Base-by-base conservation (phyloP, 805 yeast species). In the Nematodospora valgi region DNA sequence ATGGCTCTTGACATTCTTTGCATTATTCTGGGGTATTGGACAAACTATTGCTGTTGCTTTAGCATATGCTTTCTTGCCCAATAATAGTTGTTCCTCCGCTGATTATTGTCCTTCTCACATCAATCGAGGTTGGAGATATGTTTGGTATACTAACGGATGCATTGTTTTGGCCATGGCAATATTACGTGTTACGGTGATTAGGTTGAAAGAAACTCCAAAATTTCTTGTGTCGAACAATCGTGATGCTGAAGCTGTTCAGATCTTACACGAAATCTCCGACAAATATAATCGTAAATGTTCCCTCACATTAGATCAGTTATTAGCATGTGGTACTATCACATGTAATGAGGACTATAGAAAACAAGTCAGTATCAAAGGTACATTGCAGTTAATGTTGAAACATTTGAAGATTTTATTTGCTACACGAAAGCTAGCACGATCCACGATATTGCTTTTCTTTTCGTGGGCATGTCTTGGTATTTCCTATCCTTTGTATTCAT, bases 91-190 rank as follows among this genome's bases (percentile, higher is more conserved):
- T 39, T 30, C 26, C 39, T 47, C 58, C 6, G 50, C 52, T 6
- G 64, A 50, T n/a, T 29, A 58, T 26, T 78, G 84, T 50, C 61
- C 63, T 20, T 60, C 72, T 7, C 38, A 47, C 10, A 51, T 59
- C 23, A 78, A 78, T 52, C 66, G 70, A 58, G 84, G 84, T 34
- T 78, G 84, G 83, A 56, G 84, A 25, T 78, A 78, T 52, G 61
- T 67, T 32, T 59, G 66, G 43, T 67, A 68, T 42, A 76, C 76
- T 5, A 47, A 74, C 35, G 56, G 71, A 10, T 72, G 80, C 15
- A 41, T 78, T 23, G 79, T 78, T 3, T 46, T 61, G 36, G 42
- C 51, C 12, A 52, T 62, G 56, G 59, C 60, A 20, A 32, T 52
- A 10, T 44, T 56, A 16, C 42, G 70, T 24, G 62, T 74, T 33